phyloP scores from a whole-genome alignment of 441 rosid species.

The Bruguiera hainesii region DNA sequence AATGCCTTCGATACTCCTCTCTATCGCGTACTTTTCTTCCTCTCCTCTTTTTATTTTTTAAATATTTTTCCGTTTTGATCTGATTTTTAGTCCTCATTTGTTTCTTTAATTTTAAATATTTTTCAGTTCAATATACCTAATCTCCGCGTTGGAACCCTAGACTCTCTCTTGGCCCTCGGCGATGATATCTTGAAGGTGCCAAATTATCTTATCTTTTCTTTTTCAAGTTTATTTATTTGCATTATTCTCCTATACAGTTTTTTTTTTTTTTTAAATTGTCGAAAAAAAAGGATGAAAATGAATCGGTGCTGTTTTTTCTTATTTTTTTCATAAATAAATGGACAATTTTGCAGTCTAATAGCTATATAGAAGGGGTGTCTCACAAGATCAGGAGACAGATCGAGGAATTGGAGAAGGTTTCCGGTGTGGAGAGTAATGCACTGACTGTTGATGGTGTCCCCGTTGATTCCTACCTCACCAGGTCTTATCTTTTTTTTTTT shows the following conservation, averaged over 20 bases:
- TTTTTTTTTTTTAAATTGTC: neutral
- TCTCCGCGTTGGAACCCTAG: constrained; percentile 98
- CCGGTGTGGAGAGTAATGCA: constrained; percentile 77
- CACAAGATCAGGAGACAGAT: constrained; percentile 97
- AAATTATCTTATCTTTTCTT: neutral
- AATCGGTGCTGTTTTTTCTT: neutral
- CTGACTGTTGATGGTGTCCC: constrained; percentile 93
- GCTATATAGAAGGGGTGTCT: constrained; percentile 85
- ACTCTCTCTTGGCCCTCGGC: constrained; percentile 90
- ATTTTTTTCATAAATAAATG: neutral
- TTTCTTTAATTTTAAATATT: neutral
- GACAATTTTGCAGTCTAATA: constrained; percentile 63
- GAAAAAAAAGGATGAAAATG: too few species aligned
- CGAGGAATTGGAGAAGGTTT: constrained; percentile 89
- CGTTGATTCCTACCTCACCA: constrained; percentile 93
- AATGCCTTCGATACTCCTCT: constrained; percentile 96
- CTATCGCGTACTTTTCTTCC: constrained; percentile 55
- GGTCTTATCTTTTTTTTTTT: constrained; percentile 33
- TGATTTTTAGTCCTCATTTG: neutral
- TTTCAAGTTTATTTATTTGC: neutral
- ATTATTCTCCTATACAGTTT: neutral
- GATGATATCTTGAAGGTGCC: constrained; percentile 91
- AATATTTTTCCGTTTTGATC: constrained; percentile 5
- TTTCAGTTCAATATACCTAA: constrained; percentile 87
- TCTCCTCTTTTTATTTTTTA: constrained; percentile 4